Percentiles rank a stretch among this genome's conserved stretches.
Conservation (phyloP, 2,329 filamentous ascomycete genomes). For the Neonectria magnoliae region DNA sequence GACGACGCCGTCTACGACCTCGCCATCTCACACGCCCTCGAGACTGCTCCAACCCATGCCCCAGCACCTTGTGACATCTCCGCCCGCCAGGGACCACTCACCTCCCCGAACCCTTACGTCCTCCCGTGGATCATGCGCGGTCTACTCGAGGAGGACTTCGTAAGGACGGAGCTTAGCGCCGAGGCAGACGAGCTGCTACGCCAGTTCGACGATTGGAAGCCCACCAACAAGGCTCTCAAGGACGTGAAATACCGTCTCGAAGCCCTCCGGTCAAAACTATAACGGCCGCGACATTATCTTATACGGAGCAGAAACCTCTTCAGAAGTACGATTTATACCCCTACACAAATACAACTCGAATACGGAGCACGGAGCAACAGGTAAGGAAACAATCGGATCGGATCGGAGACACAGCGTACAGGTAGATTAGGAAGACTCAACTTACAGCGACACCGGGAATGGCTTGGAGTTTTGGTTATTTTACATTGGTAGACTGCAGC, state of each 20-base stretch:
- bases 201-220: constrained; percentile 95
- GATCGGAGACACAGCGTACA: constrained; percentile 10
- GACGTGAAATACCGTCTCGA: constrained; percentile 96
- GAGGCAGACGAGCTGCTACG: constrained; percentile 84
- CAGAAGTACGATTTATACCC: constrained; percentile 11
- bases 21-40: constrained; percentile 76
- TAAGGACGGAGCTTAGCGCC: constrained; percentile 79
- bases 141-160: constrained; percentile 88
- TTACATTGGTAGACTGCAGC: neutral
- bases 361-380: constrained; percentile 2
- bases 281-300: neutral
- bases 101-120: constrained; percentile 82
- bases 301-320: neutral
- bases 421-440: constrained; percentile 13
- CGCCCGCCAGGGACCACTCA: constrained; percentile 46
- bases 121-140: constrained; percentile 97
- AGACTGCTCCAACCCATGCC: constrained; percentile 69
- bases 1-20: constrained; percentile 87
- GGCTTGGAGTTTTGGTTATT: constrained; percentile 15
- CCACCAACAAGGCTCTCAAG: constrained; percentile 87
- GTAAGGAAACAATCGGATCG: constrained; percentile 2
- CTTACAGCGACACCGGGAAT: constrained; percentile 2
- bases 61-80: constrained; percentile 39
- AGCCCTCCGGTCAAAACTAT: constrained; percentile 86
- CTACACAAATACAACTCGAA: constrained; percentile 2